Conservation (phyloP, 768 basidiomycete species). For the Boletus sp. region DNA sequence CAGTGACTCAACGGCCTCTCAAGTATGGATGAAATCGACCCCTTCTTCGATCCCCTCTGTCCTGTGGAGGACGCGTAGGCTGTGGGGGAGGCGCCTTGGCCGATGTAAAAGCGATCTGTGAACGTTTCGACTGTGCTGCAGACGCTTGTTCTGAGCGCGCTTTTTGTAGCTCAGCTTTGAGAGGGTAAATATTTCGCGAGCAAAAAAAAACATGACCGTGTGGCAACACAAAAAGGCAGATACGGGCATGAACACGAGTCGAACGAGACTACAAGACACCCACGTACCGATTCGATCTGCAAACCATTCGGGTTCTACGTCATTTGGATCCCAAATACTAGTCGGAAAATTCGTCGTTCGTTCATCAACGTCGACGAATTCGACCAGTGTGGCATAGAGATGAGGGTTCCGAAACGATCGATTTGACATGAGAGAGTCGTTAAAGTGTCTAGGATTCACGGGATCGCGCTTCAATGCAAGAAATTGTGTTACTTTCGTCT, state of each 20-base stretch:
- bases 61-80: slow-evolving; percentile 12
- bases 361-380: slow-evolving; percentile 92
- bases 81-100: slow-evolving; percentile 18
- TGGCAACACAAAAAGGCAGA: slow-evolving; percentile 8
- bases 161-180: slow-evolving; percentile 63
- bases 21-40: slow-evolving; percentile 31
- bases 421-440: slow-evolving; percentile 91
- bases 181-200: slow-evolving; percentile 3
- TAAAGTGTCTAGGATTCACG: slow-evolving; percentile 79
- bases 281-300: slow-evolving; percentile 76
- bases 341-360: slow-evolving; percentile 77
- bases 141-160: slow-evolving; percentile 59
- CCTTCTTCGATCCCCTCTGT: slow-evolving; percentile 19
- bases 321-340: slow-evolving; percentile 70
- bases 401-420: slow-evolving; percentile 95
- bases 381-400: slow-evolving; percentile 92
- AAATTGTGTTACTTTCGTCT: slow-evolving; percentile 85
- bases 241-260: slow-evolving; percentile 30
- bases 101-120: slow-evolving; percentile 60
- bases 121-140: slow-evolving; percentile 54
- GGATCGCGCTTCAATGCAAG: slow-evolving; percentile 65
- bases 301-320: slow-evolving; percentile 66
- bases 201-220: background rate
- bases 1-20: slow-evolving; percentile 21
- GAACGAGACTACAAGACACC: background rate